These are phyloP conservation scores for Margaritispora aquatica DNA, from an alignment of 495 filamentous ascomycete genomes.

Conservation along the genomic window DNA sequence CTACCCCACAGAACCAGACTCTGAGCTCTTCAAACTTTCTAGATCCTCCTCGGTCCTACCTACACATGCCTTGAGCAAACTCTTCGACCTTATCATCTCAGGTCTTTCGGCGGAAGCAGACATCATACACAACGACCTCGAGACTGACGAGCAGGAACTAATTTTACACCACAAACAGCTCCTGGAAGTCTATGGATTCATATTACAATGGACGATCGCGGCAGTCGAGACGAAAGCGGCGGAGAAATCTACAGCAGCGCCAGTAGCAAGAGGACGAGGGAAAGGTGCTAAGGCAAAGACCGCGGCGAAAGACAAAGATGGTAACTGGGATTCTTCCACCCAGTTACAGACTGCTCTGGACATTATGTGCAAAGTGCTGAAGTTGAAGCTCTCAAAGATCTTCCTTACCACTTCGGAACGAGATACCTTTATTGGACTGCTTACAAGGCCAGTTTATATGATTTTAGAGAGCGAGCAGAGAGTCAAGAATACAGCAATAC, in stretches of 20 bases:
- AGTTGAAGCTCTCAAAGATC: slow-evolving; percentile 83
- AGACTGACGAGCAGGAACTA: slow-evolving; percentile 84
- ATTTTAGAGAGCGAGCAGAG: slow-evolving; percentile 91
- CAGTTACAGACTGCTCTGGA: slow-evolving; percentile 87
- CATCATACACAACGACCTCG: slow-evolving; percentile 74
- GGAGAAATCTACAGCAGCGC: slow-evolving; percentile 72
- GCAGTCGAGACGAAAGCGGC: slow-evolving; percentile 89
- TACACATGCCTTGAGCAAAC: slow-evolving; percentile 76
- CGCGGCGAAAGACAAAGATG: slow-evolving; percentile 68
- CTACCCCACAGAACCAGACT: slow-evolving; percentile 19
- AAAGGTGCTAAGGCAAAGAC: slow-evolving; percentile 72
- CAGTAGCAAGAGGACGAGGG: slow-evolving; percentile 62
- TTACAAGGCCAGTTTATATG: slow-evolving; percentile 91
- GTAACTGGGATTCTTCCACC: slow-evolving; percentile 77
- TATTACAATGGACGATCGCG: slow-evolving; percentile 90
- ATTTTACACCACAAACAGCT: slow-evolving; percentile 81
- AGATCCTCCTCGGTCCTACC: slow-evolving; percentile 83
- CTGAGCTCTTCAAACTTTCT: slow-evolving; percentile 54
- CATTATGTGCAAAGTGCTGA: slow-evolving; percentile 92
- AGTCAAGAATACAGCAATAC: slow-evolving; percentile 81
- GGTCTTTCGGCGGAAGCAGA: slow-evolving; percentile 93
- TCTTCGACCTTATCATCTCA: slow-evolving; percentile 88
- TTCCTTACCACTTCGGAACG: slow-evolving; percentile 96
- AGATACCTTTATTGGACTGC: slow-evolving; percentile 87
- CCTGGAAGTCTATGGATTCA: slow-evolving; percentile 90